Conservation (phyloP, 345 rosid genomes). For the Syzygium aromaticum region DNA sequence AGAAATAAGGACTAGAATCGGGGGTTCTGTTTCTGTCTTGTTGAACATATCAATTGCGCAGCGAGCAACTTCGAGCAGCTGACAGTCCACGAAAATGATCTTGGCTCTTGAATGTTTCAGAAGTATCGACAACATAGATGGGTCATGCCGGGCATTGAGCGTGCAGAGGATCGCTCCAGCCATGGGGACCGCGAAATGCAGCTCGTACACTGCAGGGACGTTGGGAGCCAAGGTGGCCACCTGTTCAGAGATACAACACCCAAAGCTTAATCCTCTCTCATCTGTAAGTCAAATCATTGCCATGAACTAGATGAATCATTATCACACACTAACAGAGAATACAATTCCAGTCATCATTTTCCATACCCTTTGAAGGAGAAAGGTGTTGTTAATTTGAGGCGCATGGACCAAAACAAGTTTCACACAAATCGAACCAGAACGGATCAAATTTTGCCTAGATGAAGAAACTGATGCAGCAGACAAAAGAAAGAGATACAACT, state of each 20-base stretch:
- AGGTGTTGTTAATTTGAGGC: not conserved
- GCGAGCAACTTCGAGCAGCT: slow-evolving; percentile 41
- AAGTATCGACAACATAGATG: slow-evolving; percentile 40
- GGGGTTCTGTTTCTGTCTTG: slow-evolving; percentile 20
- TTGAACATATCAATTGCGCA: slow-evolving; percentile 42
- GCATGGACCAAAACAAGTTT: not conserved
- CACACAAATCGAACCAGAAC: not conserved
- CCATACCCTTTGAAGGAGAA: not conserved
- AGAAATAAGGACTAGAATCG: slow-evolving; percentile 36
- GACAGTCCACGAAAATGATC: slow-evolving; percentile 48
- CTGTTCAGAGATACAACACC: slow-evolving; percentile 14
- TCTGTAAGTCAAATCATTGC: not conserved
- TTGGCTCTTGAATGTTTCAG: slow-evolving; percentile 52
- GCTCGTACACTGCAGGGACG: slow-evolving; percentile 80
- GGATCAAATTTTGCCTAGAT: not conserved
- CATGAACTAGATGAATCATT: not conserved
- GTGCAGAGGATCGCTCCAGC: slow-evolving; percentile 68
- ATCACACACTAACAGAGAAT: not conserved
- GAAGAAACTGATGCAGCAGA: not conserved
- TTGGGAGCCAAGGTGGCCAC: slow-evolving; percentile 65
- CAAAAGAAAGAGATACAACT: not conserved
- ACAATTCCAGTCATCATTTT: not conserved
- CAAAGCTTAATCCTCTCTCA: not conserved
- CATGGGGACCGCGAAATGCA: slow-evolving; percentile 84
- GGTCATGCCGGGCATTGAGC: slow-evolving; percentile 54